Percentiles rank a stretch among this genome's conserved stretches.
Conservation (phyloP, 1,284 basidiomycete genomes). For the Paramarasmius palmivorus region DNA sequence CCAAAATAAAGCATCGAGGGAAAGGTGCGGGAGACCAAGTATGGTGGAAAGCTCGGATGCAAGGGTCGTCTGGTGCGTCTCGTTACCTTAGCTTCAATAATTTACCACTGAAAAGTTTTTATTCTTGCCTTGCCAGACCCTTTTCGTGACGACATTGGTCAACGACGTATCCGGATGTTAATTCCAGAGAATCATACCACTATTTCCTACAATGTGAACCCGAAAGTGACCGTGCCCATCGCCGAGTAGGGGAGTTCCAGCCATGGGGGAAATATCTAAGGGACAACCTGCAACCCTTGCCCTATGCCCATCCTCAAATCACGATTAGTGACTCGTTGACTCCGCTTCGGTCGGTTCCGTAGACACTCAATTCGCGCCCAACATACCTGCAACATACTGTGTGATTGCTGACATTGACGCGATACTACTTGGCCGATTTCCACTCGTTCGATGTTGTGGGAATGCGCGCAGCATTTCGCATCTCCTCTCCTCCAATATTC, state of each 20-base stretch:
- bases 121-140: slow-evolving; percentile 8
- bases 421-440: too few species aligned
- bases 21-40: slow-evolving; percentile 44
- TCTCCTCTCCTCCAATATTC: too few species aligned
- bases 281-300: neutral
- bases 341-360: too few species aligned
- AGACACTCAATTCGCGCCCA: too few species aligned
- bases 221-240: slow-evolving; percentile 9
- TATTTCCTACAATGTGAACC: slow-evolving; percentile 15
- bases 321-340: too few species aligned
- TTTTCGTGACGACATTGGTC: neutral
- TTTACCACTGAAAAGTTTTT: neutral
- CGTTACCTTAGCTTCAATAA: neutral
- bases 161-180: neutral
- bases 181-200: slow-evolving; percentile 8
- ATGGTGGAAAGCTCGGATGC: slow-evolving; percentile 42
- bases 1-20: slow-evolving; percentile 49
- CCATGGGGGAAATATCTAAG: neutral
- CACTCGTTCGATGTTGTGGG: too few species aligned
- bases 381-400: too few species aligned
- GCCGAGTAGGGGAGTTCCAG: slow-evolving; percentile 11
- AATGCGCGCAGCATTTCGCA: too few species aligned
- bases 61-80: slow-evolving; percentile 46
- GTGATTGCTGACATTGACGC: too few species aligned
- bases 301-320: too few species aligned